Base-by-base conservation (phyloP, 352 stramenopile genomes). In the Pythium periplocum region DNA sequence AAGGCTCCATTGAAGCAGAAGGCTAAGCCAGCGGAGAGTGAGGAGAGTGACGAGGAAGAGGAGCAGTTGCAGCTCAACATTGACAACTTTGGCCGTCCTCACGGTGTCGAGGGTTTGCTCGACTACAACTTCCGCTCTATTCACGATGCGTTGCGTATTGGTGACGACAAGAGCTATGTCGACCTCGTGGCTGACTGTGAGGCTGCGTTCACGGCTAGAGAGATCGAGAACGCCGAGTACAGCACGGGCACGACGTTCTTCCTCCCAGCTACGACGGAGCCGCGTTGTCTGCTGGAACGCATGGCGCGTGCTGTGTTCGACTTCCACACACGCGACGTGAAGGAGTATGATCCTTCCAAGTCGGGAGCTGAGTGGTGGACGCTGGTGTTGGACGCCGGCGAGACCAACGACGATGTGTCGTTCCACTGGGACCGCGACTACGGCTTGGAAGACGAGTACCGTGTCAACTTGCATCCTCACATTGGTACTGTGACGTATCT, bases 361-460 rank as follows among this genome's bases (percentile, higher is more conserved):
- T 89, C 78, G 8, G 87, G 87, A 9, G 85, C 84, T 9, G 87
- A 96, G 69, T 96, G 85, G 85, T 96, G 87, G 87, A 85, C 87
- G 30, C 85, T 94, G 46, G 71, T 93, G 40, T 71, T 88, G 30
- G 73, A 87, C 30, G 54, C 61, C 1, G 61, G 61, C n/a, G 51
- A 68, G 47, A 59, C 85, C 37, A 78, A 80, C 40, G 71, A 86
- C 49, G 80, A 87, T 51, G 68, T 96, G 57, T 74, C 73, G 1
- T 95, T 96, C 76, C 87, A 96, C 58, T 95, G 86, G 83, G 87
- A 96, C 59, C 93, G 93, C 56, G 87, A 96, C 64, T 89, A 96
- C 71, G 75, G 87, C 48, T 62, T 95, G 8, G 74, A 85, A 57
- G 75, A 88, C 55, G 61, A 76, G 34, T 64, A 74, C 44, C 78